phyloP scores from a whole-genome alignment of 768 basidiomycete species.

The Boletus rubroflammeus region DNA sequence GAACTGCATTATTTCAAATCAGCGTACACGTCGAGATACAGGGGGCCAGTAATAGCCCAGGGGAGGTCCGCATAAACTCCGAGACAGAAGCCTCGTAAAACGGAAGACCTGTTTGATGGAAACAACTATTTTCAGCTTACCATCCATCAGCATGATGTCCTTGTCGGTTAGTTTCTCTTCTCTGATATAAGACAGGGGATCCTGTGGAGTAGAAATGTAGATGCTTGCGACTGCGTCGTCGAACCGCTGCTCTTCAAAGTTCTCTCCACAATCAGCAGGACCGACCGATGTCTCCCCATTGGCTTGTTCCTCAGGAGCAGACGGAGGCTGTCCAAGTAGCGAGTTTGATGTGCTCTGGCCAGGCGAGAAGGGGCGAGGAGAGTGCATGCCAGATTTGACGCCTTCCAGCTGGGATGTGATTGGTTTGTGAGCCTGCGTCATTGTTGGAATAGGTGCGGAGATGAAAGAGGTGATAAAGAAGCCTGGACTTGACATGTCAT shows the following conservation, averaged over 20 bases:
- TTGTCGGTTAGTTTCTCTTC: constrained; percentile 55
- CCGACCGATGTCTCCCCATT: not conserved
- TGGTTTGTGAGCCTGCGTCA: constrained; percentile 17
- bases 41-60: constrained; percentile 19
- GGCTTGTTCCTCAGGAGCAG: constrained; percentile 2
- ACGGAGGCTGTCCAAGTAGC: constrained; percentile 24
- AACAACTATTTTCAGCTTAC: constrained; percentile 33
- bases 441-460: constrained; percentile 30
- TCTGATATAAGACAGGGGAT: constrained; percentile 39
- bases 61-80: constrained; percentile 25
- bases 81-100: constrained; percentile 9
- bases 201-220: constrained; percentile 26
- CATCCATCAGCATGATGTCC: constrained; percentile 52
- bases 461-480: constrained; percentile 35
- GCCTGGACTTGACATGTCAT: constrained; percentile 28
- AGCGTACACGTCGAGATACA: constrained; percentile 13
- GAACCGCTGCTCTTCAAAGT: constrained; percentile 20
- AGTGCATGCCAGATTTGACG: constrained; percentile 17
- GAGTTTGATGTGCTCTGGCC: constrained; percentile 16
- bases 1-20: constrained; percentile 43
- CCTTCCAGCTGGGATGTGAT: constrained; percentile 17
- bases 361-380: constrained; percentile 19
- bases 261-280: not conserved
- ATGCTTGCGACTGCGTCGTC: constrained; percentile 33
- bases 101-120: constrained; percentile 11